A percentile compares a stretch with the other conserved stretches of the same genome.
Evolutionary conservation across 225 moss, liverwort and hornwort genomes (phyloP).

Genomic region (Pseudisothecium myosuroides): DNA sequence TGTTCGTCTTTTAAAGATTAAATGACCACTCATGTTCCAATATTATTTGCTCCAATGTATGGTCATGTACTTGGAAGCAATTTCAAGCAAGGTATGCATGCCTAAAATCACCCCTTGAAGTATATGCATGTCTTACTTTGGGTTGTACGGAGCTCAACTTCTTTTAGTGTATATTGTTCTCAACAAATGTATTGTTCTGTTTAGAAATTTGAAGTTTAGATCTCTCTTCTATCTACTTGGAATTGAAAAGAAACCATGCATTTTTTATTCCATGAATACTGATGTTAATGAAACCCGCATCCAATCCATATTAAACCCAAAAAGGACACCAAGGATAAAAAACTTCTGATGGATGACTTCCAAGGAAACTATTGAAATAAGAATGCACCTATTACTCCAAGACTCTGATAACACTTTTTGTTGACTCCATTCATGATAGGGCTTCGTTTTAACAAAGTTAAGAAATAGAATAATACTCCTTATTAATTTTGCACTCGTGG

Average conservation of each 20-base stretch:
- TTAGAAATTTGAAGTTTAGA: not conserved
- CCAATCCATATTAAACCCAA: not conserved
- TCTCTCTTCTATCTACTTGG: not conserved
- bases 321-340: not conserved
- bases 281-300: not conserved
- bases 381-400: not conserved
- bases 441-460: not conserved
- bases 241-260: not conserved
- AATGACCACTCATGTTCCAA: not conserved
- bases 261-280: not conserved
- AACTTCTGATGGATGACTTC: not conserved
- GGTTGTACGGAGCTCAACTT: rapidly evolving
- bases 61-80: too few relatives aligned
- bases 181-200: not conserved
- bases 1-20: rapidly evolving
- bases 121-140: not conserved
- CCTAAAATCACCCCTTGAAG: rapidly evolving
- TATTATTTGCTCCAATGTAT: too few relatives aligned
- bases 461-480: not conserved
- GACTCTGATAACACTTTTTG: not conserved
- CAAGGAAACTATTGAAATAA: not conserved
- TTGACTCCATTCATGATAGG: not conserved
- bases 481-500: not conserved
- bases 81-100: not conserved
- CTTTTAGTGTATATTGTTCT: not conserved